These are phyloP conservation scores for Auricularia cornea DNA, from an alignment of 768 basidiomycete species.

Conservation along the genomic window DNA sequence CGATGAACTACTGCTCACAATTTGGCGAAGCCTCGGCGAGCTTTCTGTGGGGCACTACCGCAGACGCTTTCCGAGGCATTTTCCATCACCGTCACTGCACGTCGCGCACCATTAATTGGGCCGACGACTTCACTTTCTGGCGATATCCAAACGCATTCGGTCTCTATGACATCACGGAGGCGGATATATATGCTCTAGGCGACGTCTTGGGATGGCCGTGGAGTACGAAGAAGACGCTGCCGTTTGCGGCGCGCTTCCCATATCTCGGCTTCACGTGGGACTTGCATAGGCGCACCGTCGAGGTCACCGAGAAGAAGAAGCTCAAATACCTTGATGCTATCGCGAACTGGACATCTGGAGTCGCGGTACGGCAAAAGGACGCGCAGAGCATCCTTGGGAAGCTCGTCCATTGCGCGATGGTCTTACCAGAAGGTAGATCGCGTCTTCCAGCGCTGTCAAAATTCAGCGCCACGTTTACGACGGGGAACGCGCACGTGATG, in stretches of 20 bases:
- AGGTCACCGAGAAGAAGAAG: too few species aligned
- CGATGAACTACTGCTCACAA: constrained; percentile 25
- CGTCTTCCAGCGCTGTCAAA: too few species aligned
- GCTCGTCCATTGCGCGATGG: too few species aligned
- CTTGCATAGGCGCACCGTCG: too few species aligned
- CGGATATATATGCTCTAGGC: constrained; percentile 3
- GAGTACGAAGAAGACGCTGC: constrained; percentile 22
- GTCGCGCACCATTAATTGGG: constrained; percentile 25
- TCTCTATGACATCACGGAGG: too few species aligned
- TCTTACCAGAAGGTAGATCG: too few species aligned
- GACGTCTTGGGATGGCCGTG: constrained; percentile 27
- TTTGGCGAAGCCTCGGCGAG: constrained; percentile 24
- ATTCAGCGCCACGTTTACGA: too few species aligned
- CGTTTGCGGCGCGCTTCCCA: constrained; percentile 16
- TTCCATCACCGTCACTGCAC: constrained; percentile 13
- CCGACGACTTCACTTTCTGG: constrained; percentile 29
- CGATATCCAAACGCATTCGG: not conserved
- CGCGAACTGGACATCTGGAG: too few species aligned
- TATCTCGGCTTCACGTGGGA: too few species aligned
- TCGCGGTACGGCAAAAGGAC: too few species aligned
- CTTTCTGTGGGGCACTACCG: constrained; percentile 24
- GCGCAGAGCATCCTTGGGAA: too few species aligned
- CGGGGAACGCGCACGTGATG: not conserved
- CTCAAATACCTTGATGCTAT: too few species aligned
- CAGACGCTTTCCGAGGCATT: constrained; percentile 25